Base-by-base conservation (phyloP, 345 rosid species). In the Salix dunnii region DNA sequence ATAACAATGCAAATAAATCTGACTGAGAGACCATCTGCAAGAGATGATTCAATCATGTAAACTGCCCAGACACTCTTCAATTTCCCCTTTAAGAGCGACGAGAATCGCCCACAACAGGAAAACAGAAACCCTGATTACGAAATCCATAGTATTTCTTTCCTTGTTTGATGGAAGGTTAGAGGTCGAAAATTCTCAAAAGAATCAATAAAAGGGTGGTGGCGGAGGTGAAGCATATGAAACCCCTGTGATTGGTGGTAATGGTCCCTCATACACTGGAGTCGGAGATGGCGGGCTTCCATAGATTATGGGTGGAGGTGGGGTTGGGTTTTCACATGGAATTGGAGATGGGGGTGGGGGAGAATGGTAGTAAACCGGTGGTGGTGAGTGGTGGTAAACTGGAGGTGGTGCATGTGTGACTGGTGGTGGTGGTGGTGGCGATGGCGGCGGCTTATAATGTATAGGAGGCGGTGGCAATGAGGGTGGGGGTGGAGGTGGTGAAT, bases 141-240 rank as follows among this genome's bases (percentile, higher is more conserved):
- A 68, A 40, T 67, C 77, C n/a, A 40, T 65, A 28, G 70, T 43
- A n/a, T 33, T 30, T 11, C 27, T 80, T 42, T 65, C 18, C 48
- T 65, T 23, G 31, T 73, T 42, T n/a, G 72, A 49, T 51, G 77
- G 63, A 73, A 81, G 85, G 85, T 82, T 87, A 79, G 85, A 85
- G 86, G 87, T 83, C 74, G 79, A 76, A 74, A 76, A 64, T 84
- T 85, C 85, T 86, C 88, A 85, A 87, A 90, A 90, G 89, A 93
- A 93, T 95, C 89, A 95, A 86, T 95, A 95, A 87, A 86, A 91
- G 77, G 97, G 97, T 61, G 99, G 99, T 21, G 97, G 99, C 20
- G 99, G 99, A 70, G 99, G 97, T n/a, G 55, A 49, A 49, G 55
- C 55, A 18, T 49, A 49, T 5, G 55, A 49, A 1, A 49, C n/a